A percentile compares a stretch with the other conserved stretches of the same genome.
These are phyloP conservation scores for Chlorociboria aeruginascens DNA, from an alignment of 495 filamentous ascomycete species.

Conservation along the genomic window DNA sequence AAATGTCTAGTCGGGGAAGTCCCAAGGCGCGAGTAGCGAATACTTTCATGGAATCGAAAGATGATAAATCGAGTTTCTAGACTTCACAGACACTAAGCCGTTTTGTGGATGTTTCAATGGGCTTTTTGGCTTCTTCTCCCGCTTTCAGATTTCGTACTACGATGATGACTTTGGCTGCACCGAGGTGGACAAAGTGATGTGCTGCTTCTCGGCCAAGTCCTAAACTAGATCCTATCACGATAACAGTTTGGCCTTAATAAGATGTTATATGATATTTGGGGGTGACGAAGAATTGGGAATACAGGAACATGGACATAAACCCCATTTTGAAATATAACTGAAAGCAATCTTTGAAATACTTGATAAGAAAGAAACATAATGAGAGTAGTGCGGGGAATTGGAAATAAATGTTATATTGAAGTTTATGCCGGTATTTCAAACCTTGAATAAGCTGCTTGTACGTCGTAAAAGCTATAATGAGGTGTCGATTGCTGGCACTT, in stretches of 20 bases:
- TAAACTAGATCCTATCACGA: constrained; percentile 40
- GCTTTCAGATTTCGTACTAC: constrained; percentile 26
- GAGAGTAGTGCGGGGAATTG: no score
- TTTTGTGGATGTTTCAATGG: constrained; percentile 24
- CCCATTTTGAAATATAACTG: no score
- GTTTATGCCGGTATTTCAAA: no score
- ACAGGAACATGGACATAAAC: no score
- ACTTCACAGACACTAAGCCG: constrained; percentile 30
- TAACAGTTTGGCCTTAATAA: constrained; percentile 28
- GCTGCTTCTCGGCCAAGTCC: constrained; percentile 41
- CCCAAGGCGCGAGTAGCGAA: constrained; percentile 6
- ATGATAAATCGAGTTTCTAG: constrained; percentile 42
- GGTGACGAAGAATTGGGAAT: constrained; percentile 3
- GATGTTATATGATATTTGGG: not conserved
- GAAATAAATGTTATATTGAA: no score
- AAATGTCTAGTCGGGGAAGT: constrained; percentile 10
- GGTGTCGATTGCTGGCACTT: no score
- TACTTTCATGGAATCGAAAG: constrained; percentile 13
- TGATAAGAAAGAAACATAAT: no score
- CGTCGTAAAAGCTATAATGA: no score
- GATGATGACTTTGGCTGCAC: constrained; percentile 31
- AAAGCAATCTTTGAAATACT: no score
- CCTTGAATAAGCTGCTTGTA: no score
- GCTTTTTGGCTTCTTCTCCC: constrained; percentile 27
- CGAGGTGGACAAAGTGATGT: constrained; percentile 28